Evolutionary conservation across 495 filamentous ascomycete species (phyloP).

Genomic region (Penicillium malachiteum): DNA sequence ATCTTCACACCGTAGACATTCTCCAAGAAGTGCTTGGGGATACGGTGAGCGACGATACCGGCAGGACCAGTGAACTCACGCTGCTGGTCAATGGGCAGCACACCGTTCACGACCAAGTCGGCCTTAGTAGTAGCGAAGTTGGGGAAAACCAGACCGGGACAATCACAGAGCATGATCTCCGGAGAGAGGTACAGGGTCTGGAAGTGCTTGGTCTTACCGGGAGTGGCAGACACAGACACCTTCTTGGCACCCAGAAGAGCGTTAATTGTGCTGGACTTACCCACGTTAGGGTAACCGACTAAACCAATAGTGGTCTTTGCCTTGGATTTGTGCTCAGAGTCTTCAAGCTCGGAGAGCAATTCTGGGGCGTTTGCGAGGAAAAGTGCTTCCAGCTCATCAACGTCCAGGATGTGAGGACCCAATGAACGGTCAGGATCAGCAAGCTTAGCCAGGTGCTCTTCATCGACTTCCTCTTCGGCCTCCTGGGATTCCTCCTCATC

Average conservation of each 20-base stretch:
- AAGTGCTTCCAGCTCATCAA: slow-evolving; percentile 86
- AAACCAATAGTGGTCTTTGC: slow-evolving; percentile 83
- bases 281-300: slow-evolving; percentile 98
- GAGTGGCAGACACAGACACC: slow-evolving; percentile 95
- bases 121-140: slow-evolving; percentile 97
- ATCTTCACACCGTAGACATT: slow-evolving; percentile 93
- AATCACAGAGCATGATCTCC: slow-evolving; percentile 91
- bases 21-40: slow-evolving; percentile 89
- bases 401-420: slow-evolving; percentile 76
- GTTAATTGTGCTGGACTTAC: slow-evolving; percentile 99
- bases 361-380: slow-evolving; percentile 75
- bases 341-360: slow-evolving; percentile 29
- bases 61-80: slow-evolving; percentile 91
- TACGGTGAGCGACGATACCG: slow-evolving; percentile 80
- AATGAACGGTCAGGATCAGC: slow-evolving; percentile 38
- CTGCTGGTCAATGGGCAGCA: slow-evolving; percentile 95
- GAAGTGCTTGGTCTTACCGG: slow-evolving; percentile 99
- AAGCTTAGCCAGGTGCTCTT: slow-evolving; percentile 23
- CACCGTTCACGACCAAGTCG: slow-evolving; percentile 92
- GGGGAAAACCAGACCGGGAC: slow-evolving; percentile 96
- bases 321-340: slow-evolving; percentile 39
- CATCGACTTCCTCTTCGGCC: slow-evolving; percentile 24
- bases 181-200: slow-evolving; percentile 95
- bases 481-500: slow-evolving; percentile 37
- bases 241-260: slow-evolving; percentile 97